Evolutionary conservation across 1,284 basidiomycete species (phyloP).

Genomic region (Ustilago xerochloae): DNA sequence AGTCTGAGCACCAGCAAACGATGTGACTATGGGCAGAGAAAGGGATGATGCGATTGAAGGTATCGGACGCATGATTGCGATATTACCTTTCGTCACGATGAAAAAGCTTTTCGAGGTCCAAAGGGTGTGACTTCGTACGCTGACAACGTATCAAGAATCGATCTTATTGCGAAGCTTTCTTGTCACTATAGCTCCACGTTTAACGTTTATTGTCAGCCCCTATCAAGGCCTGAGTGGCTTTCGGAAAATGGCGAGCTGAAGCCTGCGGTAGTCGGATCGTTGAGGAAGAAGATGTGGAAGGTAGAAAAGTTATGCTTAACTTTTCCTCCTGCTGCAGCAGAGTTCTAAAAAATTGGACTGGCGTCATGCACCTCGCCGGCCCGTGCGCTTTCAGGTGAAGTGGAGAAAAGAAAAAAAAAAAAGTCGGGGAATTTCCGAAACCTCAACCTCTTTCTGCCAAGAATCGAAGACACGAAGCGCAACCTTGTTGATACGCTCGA

Average conservation of each 20-base stretch:
- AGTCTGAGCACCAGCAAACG: constrained; percentile 45
- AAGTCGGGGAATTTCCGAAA: background rate
- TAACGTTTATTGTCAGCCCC: too few species aligned
- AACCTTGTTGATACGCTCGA: background rate
- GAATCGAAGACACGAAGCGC: background rate
- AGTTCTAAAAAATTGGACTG: too few species aligned
- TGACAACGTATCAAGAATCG: too few species aligned
- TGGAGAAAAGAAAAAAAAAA: background rate
- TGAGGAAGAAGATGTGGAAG: background rate
- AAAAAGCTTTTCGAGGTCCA: background rate
- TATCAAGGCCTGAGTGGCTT: too few species aligned
- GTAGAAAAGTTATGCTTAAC: background rate
- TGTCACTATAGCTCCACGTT: too few species aligned
- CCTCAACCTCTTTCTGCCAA: background rate
- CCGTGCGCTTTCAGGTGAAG: background rate
- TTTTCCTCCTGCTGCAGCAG: background rate
- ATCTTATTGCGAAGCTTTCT: too few species aligned
- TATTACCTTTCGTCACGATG: too few species aligned
- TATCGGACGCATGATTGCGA: constrained; percentile 6
- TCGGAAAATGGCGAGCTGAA: too few species aligned
- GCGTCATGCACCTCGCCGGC: background rate
- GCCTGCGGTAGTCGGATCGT: too few species aligned
- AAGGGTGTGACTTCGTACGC: background rate
- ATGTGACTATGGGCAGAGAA: constrained; percentile 32
- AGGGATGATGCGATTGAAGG: constrained; percentile 25